Evolutionary conservation across 208 protist species (phyloP), one percentile per base, ranked within the genome.

Genomic region (Trypanosoma scelopori): DNA sequence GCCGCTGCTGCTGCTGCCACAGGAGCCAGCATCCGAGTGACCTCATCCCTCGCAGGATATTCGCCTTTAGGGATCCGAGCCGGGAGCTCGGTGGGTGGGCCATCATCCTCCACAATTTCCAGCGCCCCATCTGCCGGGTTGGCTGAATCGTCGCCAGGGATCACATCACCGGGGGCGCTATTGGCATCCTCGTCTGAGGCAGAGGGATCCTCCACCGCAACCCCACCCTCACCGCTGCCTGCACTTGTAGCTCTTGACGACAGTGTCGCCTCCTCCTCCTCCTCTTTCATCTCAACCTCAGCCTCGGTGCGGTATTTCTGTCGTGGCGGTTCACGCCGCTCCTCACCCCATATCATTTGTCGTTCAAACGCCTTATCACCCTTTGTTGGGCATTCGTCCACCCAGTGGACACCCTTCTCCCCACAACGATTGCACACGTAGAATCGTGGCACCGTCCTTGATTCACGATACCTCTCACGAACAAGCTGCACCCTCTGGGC

Each of bases 351-450:
- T 12, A 84, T 56, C 23, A 85, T 64, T 37, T 79, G 82, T 3
- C 83, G 78, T 57, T 90, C 84, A 69, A 82, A 94, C 16, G 71
- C 65, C 18, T 69, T 28, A 51, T 94, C 75, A n/a, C 78, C 81
- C 20, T 70, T 75, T 3, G 74, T 89, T 22, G 88, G 88, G 64
- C 88, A 94, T 45, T 87, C 83, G 50, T 55, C 65, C 27, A 89
- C 82, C 83, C 84, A 92, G 60, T 94, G 89, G 12, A 57, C 60
- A 0, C 89, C 89, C 69, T 94, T 94, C 52, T 49, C 71, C 1
- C 89, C 81, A 63, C 89, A 94, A 50, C 85, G 83, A 63, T 87
- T 55, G 66, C 89, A 94, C 6, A 94, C 85, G 65, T 94, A 92
- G 64, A 91, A 94, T 35, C 69, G 74, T 30, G 84, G 81, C 49